phyloP scores from a whole-genome alignment of 2,329 filamentous ascomycete genomes.

The Sclerotiophoma versabilis region DNA sequence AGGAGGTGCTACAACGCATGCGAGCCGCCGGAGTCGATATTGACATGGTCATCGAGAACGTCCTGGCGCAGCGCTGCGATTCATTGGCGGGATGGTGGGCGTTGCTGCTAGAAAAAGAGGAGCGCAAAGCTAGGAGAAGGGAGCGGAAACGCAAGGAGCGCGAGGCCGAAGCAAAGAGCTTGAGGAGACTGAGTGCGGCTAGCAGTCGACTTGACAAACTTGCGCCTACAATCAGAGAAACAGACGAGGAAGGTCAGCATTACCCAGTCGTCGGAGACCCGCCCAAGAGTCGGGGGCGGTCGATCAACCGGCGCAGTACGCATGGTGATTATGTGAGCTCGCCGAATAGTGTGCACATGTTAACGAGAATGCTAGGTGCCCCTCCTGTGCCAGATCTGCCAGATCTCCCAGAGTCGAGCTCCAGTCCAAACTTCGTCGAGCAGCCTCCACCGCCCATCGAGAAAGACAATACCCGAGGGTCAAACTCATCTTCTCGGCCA shows the following conservation, averaged over 20 bases:
- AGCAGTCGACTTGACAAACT: slow-evolving; percentile 86
- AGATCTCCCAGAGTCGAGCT: slow-evolving; percentile 70
- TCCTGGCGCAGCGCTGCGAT: slow-evolving; percentile 88
- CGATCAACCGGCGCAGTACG: slow-evolving; percentile 72
- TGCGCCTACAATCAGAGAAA: slow-evolving; percentile 77
- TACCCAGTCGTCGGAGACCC: slow-evolving; percentile 59
- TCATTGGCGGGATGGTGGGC: slow-evolving; percentile 95
- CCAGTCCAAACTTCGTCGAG: slow-evolving; percentile 49
- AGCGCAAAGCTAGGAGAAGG: slow-evolving; percentile 79
- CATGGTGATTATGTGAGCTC: slow-evolving; percentile 40
- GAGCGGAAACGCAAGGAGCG: slow-evolving; percentile 86
- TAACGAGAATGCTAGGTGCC: slow-evolving; percentile 52
- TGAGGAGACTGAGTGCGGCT: slow-evolving; percentile 84
- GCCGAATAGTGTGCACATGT: slow-evolving; percentile 1
- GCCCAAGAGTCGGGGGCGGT: slow-evolving; percentile 76
- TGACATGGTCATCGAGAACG: slow-evolving; percentile 92
- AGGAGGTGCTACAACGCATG: slow-evolving; percentile 91
- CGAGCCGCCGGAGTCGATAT: slow-evolving; percentile 92
- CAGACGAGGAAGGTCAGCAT: slow-evolving; percentile 74
- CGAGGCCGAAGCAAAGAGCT: slow-evolving; percentile 79
- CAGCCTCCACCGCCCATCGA: slow-evolving; percentile 74
- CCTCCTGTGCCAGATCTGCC: slow-evolving; percentile 71
- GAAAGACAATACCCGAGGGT: slow-evolving; percentile 77
- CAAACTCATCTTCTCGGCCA: slow-evolving; percentile 79
- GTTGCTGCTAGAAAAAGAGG: slow-evolving; percentile 90